Evolutionary conservation across 2,329 filamentous ascomycete species (phyloP), one percentile per base, ranked within the genome.

Genomic region (Botrytis aclada): DNA sequence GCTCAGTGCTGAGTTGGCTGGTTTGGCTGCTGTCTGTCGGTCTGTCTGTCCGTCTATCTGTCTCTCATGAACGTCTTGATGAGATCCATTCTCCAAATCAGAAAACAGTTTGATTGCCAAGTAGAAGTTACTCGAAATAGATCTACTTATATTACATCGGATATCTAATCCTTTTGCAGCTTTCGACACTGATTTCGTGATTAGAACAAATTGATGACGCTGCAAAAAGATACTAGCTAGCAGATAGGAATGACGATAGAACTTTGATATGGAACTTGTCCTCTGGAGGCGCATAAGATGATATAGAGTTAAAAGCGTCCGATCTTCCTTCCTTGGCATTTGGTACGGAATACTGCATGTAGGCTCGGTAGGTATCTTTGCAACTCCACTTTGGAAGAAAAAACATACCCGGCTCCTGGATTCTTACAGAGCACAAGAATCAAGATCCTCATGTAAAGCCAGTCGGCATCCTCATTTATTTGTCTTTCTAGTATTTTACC

Each of bases 261-360:
- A 41, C 47, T 54, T n/a, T 63, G 60, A 63, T 29, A 16, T 54
- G 47, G 25, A 54, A n/a, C 47, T 7, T 54, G 12, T n/a, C 25
- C 47, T 54, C 47, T 6, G 47, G 12, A n/a, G 47, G 25, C 47
- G 47, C 47, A n/a, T 6, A 3, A 41, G 37, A 63, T 63, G 5
- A 63, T 63, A n/a, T 41, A n/a, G 22, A 18, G 37, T 29, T 63
- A 8, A 63, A 20, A 63, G 22, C n/a, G 58, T 37, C 22, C 34
- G 58, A 61, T 61, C 58, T 18, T 61, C 56, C 8, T 58, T 58
- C 34, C 58, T 61, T 61, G 58, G 58, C 58, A 63, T 39, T 63
- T n/a, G 39, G 37, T 4, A 18, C 51, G n/a, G 47, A n/a, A 54
- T 54, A 54, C 25, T 54, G 47, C 8, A n/a, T n/a, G 25, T n/a